phyloP scores from a whole-genome alignment of 2,329 filamentous ascomycete genomes.

The Venturia asperata region DNA sequence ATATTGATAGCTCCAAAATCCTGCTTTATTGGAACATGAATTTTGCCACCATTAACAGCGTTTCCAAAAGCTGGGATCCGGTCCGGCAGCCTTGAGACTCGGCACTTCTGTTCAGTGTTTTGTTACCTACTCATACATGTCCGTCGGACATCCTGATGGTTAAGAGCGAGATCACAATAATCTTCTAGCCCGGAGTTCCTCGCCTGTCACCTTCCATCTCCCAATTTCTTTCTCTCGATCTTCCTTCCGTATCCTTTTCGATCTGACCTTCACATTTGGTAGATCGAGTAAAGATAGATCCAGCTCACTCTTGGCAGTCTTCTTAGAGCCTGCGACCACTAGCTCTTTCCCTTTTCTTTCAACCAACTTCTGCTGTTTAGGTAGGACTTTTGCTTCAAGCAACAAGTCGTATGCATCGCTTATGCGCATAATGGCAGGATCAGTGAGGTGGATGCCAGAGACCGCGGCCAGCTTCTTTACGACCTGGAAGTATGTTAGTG shows the following conservation, averaged over 20 bases:
- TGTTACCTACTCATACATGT: neutral
- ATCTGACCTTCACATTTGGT: conserved; percentile 64
- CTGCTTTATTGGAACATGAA: too few relatives aligned
- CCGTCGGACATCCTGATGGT: neutral
- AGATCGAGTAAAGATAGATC: conserved; percentile 32
- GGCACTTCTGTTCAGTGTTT: neutral
- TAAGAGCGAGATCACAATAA: conserved; percentile 30
- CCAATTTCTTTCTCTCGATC: conserved; percentile 66
- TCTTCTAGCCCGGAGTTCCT: conserved; percentile 57
- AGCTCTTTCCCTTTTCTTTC: neutral
- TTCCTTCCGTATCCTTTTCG: conserved; percentile 58
- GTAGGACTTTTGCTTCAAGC: neutral
- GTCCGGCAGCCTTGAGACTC: neutral
- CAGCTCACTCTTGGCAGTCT: neutral
- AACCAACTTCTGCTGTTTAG: neutral
- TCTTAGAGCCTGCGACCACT: neutral
- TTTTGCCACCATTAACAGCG: too few relatives aligned
- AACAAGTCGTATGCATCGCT: neutral
- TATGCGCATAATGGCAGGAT: conserved; percentile 7
- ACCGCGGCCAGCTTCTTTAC: neutral
- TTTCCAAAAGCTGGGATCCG: too few relatives aligned
- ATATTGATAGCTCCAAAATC: too few relatives aligned
- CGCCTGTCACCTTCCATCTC: conserved; percentile 71
- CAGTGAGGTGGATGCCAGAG: neutral
- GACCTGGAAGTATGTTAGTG: neutral